A percentile compares a stretch with the other conserved stretches of the same genome.
phyloP scores from a whole-genome alignment of 352 stramenopile genomes.

The Globisporangium cylindrosporum region DNA sequence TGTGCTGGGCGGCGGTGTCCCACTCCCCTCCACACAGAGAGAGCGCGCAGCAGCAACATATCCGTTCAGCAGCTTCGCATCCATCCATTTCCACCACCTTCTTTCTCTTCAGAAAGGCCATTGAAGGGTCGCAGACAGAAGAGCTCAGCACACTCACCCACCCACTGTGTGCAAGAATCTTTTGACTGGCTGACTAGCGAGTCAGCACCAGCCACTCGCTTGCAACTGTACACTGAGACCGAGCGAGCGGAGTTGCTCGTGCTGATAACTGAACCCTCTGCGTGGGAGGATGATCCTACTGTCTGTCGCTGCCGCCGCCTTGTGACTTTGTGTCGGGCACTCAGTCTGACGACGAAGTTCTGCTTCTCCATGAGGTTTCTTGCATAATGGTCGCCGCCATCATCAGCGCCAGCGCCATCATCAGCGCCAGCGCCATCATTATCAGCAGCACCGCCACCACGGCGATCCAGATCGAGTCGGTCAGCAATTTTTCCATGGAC shows the following conservation, averaged over 20 bases:
- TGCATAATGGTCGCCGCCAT: no score
- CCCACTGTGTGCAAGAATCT: not conserved
- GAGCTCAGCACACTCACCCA: not conserved
- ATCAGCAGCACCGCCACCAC: not conserved
- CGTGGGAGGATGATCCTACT: not conserved
- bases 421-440: no score
- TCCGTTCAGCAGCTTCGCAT: not conserved
- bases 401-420: no score
- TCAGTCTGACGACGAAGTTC: not conserved
- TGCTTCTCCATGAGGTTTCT: not conserved
- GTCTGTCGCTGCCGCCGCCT: not conserved
- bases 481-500: not conserved
- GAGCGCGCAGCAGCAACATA: no score
- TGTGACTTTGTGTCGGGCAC: not conserved
- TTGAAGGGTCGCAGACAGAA: not conserved
- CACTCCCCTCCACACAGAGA: not conserved
- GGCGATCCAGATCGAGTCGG: slow-evolving; percentile 6
- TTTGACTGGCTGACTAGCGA: not conserved
- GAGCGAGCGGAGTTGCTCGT: not conserved
- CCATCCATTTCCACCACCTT: not conserved
- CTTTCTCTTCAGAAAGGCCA: not conserved
- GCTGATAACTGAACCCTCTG: not conserved
- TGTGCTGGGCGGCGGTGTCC: not conserved
- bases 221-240: not conserved
- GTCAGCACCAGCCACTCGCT: not conserved